phyloP scores from a whole-genome alignment of 129 eudicot species.

The Erigeron canadensis region DNA sequence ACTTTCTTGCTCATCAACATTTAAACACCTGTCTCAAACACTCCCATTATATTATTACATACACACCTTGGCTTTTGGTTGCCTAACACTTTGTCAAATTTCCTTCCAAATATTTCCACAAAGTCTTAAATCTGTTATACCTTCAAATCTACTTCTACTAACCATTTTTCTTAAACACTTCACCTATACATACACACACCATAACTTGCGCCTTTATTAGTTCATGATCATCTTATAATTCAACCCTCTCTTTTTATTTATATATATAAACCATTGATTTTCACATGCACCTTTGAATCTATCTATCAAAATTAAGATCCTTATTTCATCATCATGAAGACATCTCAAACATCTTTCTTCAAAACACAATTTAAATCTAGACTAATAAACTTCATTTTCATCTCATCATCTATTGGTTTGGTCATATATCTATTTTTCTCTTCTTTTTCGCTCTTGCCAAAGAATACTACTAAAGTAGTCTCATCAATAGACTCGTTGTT shows the following conservation, averaged over 20 bases:
- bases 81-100: slow-evolving; percentile 36
- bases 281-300: slow-evolving; percentile 15
- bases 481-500: not conserved
- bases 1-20: slow-evolving; percentile 27
- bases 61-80: slow-evolving; percentile 33
- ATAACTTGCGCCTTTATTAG: slow-evolving; percentile 18
- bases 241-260: not conserved
- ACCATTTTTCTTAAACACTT: slow-evolving; percentile 22
- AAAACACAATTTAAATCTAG: slow-evolving; percentile 30
- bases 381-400: slow-evolving; percentile 31
- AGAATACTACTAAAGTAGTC: slow-evolving; percentile 10
- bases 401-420: slow-evolving; percentile 34
- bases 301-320: slow-evolving; percentile 9
- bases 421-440: slow-evolving; percentile 35
- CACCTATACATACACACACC: slow-evolving; percentile 22
- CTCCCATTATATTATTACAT: slow-evolving; percentile 5
- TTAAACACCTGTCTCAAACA: slow-evolving; percentile 29
- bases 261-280: too few relatives aligned
- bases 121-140: slow-evolving; percentile 11
- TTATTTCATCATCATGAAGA: slow-evolving; percentile 33
- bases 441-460: slow-evolving; percentile 36
- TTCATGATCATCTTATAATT: slow-evolving; percentile 14
- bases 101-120: slow-evolving; percentile 27
- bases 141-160: slow-evolving; percentile 35
- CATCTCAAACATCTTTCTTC: slow-evolving; percentile 4